Evolutionary conservation across 2,329 filamentous ascomycete species (phyloP).

Genomic region (Venturia asperata): DNA sequence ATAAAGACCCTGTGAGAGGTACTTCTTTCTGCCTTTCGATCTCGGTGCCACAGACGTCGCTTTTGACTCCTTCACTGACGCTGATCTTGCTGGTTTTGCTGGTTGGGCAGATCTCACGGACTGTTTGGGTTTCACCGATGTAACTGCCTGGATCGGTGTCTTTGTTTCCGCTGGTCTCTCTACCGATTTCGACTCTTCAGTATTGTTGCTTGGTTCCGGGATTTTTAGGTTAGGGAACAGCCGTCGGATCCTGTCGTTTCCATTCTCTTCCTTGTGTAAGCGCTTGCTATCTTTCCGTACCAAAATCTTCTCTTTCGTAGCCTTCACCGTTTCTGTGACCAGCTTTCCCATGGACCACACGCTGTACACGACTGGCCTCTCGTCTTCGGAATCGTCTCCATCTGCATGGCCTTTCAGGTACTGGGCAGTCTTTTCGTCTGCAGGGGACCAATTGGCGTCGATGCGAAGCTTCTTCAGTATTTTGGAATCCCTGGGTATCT

Average conservation of each 20-base stretch:
- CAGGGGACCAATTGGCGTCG: constrained; percentile 26
- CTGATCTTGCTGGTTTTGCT: not conserved
- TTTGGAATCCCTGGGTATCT: constrained; percentile 16
- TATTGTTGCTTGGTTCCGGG: not conserved
- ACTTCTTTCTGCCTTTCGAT: constrained; percentile 55
- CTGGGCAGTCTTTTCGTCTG: constrained; percentile 28
- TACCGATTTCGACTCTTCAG: not conserved
- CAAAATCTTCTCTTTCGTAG: constrained; percentile 13
- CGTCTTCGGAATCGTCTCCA: constrained; percentile 5
- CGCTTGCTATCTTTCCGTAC: constrained; percentile 6
- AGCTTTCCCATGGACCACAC: constrained; percentile 16
- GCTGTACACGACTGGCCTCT: constrained; percentile 4
- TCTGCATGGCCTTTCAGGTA: constrained; percentile 9
- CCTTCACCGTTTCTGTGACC: constrained; percentile 2
- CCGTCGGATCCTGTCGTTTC: constrained; percentile 21
- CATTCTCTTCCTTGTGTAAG: not conserved
- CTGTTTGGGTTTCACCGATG: not conserved
- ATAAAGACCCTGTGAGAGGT: constrained; percentile 76
- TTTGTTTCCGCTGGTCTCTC: constrained; percentile 1
- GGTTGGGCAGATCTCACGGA: constrained; percentile 12
- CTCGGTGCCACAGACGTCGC: constrained; percentile 27
- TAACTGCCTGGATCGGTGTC: constrained; percentile 9
- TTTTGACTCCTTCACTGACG: constrained; percentile 24
- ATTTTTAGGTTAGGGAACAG: constrained; percentile 11
- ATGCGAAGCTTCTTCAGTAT: constrained; percentile 28